phyloP scores from a whole-genome alignment of 306 rosid genomes.

The Cotoneaster glaucophyllus region DNA sequence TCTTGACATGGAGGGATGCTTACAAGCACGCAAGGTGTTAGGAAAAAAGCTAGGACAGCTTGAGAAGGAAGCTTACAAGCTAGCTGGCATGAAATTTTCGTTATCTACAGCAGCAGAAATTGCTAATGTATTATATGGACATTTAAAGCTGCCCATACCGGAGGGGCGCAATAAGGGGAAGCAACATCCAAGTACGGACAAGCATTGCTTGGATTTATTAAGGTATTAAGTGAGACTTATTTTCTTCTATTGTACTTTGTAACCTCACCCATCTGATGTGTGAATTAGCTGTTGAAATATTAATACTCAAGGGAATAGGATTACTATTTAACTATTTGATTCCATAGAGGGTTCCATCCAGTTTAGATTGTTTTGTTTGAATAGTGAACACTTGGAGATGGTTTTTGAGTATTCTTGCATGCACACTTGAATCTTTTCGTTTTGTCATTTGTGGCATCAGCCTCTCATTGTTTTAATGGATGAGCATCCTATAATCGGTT shows the following conservation, averaged over 20 bases:
- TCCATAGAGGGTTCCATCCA: neutral
- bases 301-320: neutral
- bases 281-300: neutral
- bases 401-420: neutral
- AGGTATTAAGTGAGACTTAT: conserved; percentile 37
- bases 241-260: conserved; percentile 8
- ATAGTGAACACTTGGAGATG: neutral
- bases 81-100: conserved; percentile 83
- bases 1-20: conserved; percentile 85
- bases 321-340: neutral
- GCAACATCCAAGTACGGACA: conserved; percentile 86
- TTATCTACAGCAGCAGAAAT: conserved; percentile 76
- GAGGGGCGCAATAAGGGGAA: conserved; percentile 68
- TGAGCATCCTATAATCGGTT: conserved; percentile 65
- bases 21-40: conserved; percentile 74
- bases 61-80: conserved; percentile 83
- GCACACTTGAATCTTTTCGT: neutral
- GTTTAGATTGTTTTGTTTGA: neutral
- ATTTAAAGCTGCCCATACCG: conserved; percentile 80
- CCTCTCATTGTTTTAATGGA: conserved; percentile 50
- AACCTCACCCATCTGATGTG: neutral
- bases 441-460: neutral
- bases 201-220: conserved; percentile 79
- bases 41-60: conserved; percentile 66
- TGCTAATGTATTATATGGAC: conserved; percentile 70